Conservation (phyloP, 2,329 filamentous ascomycete genomes). For the Sclerotinia borealis region DNA sequence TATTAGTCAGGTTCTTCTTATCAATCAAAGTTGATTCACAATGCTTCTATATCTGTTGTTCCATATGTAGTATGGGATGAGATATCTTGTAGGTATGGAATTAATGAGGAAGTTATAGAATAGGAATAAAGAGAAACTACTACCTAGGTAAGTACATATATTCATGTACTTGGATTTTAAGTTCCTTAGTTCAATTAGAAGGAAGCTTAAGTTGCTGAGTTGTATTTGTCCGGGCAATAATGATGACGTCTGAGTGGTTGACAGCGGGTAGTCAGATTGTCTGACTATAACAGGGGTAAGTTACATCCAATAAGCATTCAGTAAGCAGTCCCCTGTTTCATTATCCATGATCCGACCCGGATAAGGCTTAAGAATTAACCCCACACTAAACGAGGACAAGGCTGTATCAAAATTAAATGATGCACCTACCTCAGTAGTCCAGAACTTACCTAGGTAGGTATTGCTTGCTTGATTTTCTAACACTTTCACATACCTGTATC, state of each 20-base stretch:
- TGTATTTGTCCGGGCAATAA: neutral
- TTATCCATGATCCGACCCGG: neutral
- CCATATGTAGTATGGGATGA: neutral
- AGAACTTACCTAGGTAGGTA: too few species aligned
- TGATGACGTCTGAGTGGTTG: neutral
- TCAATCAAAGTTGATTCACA: neutral
- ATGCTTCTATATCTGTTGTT: neutral
- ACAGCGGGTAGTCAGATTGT: neutral
- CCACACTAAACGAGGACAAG: neutral
- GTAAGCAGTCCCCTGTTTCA: neutral
- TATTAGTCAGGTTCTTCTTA: neutral
- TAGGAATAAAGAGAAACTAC: neutral
- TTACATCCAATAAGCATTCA: neutral
- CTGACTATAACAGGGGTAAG: neutral
- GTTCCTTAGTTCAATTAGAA: neutral
- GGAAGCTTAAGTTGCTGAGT: too few species aligned
- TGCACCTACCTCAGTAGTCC: neutral
- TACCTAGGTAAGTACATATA: neutral
- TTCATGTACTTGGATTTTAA: neutral
- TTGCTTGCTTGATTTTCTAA: neutral
- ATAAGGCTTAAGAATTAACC: neutral
- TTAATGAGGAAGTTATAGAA: neutral
- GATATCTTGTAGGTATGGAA: neutral
- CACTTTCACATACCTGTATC: neutral
- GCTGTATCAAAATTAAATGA: slow-evolving; percentile 3